These are phyloP conservation scores for Cladophialophora exuberans DNA, from an alignment of 2,329 filamentous ascomycete species.

Conservation along the genomic window DNA sequence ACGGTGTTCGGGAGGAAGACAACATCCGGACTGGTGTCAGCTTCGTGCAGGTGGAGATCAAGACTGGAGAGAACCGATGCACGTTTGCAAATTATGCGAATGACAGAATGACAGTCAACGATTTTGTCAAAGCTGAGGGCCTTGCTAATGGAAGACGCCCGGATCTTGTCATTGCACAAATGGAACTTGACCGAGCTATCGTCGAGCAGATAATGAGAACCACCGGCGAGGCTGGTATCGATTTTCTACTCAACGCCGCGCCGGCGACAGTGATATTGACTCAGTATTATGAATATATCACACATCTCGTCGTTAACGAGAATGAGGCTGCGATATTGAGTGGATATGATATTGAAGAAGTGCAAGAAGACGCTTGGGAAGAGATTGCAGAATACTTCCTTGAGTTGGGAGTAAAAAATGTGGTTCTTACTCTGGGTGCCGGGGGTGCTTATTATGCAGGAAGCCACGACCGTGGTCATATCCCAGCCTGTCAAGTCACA, in stretches of 20 bases:
- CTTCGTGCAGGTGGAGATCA: conserved; percentile 54
- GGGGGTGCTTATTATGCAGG: conserved; percentile 17
- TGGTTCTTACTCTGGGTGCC: conserved; percentile 21
- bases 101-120: conserved; percentile 35
- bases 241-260: conserved; percentile 24
- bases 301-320: conserved; percentile 27
- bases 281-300: conserved; percentile 15
- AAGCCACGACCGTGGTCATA: conserved; percentile 3
- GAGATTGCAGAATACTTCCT: conserved; percentile 13
- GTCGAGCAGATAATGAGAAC: conserved; percentile 24
- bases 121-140: conserved; percentile 15
- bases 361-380: conserved; percentile 12
- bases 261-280: conserved; percentile 12
- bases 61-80: conserved; percentile 53
- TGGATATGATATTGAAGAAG: conserved; percentile 7
- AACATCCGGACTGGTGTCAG: conserved; percentile 54
- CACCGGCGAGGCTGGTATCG: conserved; percentile 16
- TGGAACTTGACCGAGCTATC: conserved; percentile 6
- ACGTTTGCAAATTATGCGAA: conserved; percentile 54
- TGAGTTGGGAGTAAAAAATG: conserved; percentile 17
- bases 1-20: conserved; percentile 39
- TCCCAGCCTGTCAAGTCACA: conserved; percentile 8
- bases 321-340: conserved; percentile 20
- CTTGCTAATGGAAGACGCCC: conserved; percentile 12
- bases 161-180: conserved; percentile 25